Evolutionary conservation across 75 land plant species (phyloP), one percentile per base, ranked within the genome.

Genomic region (Selaginella tamariscina): DNA sequence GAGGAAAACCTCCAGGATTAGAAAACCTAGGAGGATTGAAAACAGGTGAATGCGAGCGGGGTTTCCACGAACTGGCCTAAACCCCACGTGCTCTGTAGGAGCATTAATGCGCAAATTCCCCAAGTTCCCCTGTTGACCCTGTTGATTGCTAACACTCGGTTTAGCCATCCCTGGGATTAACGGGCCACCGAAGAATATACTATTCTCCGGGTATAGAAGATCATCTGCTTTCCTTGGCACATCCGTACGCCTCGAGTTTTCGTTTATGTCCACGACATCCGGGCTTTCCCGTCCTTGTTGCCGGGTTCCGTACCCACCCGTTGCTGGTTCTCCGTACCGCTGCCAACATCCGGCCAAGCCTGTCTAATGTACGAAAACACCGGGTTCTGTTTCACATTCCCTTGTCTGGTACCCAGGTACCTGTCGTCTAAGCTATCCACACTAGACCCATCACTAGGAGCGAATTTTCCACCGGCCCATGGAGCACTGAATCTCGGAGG

Each of bases 131-230:
- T n/a, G n/a, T 2, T 24, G 56, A 15, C 29, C 13, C 31, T 32
- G 24, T 0, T 32, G 24, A 1, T 49, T 72, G 11, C 68, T 72
- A 31, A 66, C 77, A 57, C 75, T 79, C 8, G 64, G 0, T 31
- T 27, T 63, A 24, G 75, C 84, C 56, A 65, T 66, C 31, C 27
- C 64, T n/a, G 86, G 78, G 1, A 67, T 78, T 32, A 83, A 78
- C 28, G 96, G 96, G 1, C 88, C 86, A 32, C 85, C 92, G 57
- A 85, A 85, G 77, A 91, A 89, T 56, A 85, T 88, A 5, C 84
- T 83, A 24, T 84, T 77, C 32, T 82, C 94, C 2, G 83, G 79
- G 70, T 82, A 82, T 66, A 70, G 49, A 2, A 86, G 72, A 32
- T 78, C 82, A 18, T 84, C 81, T 2, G 24, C 62, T 5, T 21